phyloP scores from a whole-genome alignment of 306 rosid genomes.

The Adenanthera pavonina region DNA sequence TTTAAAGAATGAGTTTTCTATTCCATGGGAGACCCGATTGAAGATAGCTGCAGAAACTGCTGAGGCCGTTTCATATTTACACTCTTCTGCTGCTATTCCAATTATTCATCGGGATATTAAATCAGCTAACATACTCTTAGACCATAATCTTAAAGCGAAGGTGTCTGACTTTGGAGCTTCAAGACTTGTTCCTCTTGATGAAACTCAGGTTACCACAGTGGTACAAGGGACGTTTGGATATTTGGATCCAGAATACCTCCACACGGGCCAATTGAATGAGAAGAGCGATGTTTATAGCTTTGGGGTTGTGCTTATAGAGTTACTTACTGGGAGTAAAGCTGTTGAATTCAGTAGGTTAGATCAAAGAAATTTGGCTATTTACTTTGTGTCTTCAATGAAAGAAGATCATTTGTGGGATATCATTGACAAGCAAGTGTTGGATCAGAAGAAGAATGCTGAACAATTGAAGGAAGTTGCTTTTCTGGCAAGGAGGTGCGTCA shows the following conservation, averaged over 20 bases:
- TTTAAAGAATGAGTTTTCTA: neutral
- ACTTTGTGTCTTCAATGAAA: neutral
- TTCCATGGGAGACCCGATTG: constrained; percentile 32
- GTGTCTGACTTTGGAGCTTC: constrained; percentile 31
- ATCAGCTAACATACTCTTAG: constrained; percentile 30
- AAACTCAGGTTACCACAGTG: neutral
- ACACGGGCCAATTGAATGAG: neutral
- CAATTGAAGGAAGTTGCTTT: constrained; percentile 42
- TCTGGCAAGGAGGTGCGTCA: constrained; percentile 43
- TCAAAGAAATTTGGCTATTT: constrained; percentile 1
- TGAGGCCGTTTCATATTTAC: constrained; percentile 37
- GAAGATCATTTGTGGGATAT: neutral
- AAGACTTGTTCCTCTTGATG: constrained; percentile 1
- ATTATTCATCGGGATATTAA: constrained; percentile 50
- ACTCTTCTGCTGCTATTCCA: constrained; percentile 33
- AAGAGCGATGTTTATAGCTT: constrained; percentile 20
- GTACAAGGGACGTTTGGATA: neutral
- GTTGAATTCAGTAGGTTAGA: neutral
- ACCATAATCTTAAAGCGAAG: neutral
- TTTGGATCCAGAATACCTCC: neutral
- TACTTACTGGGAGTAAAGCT: neutral
- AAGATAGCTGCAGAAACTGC: constrained; percentile 37
- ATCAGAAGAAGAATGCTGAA: constrained; percentile 19
- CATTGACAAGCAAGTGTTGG: neutral
- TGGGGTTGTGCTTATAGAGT: neutral